Percentiles rank a stretch among this genome's conserved stretches.
Conservation (phyloP, 176 grass and related monocot species). For the Phoenix roebelenii region DNA sequence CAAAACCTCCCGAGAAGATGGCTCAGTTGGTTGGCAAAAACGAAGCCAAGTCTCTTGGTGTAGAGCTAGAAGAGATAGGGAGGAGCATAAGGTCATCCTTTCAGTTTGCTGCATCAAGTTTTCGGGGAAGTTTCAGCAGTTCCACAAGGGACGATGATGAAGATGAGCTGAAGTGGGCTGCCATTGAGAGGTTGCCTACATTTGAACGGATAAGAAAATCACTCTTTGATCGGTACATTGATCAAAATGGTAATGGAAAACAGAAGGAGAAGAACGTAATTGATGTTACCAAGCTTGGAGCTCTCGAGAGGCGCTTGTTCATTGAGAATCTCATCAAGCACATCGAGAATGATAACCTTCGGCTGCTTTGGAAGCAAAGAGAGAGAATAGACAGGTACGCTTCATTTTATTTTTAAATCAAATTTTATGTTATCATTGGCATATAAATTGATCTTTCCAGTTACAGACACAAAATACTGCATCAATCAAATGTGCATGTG, state of each 20-base stretch:
- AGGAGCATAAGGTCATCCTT: conserved; percentile 35
- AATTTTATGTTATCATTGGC: background rate
- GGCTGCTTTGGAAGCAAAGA: conserved; percentile 56
- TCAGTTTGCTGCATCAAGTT: conserved; percentile 20
- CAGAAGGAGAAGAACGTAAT: conserved; percentile 8
- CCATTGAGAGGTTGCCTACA: conserved; percentile 52
- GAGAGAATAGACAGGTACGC: conserved; percentile 47
- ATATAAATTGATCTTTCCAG: background rate
- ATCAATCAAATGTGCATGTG: background rate
- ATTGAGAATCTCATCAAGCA: conserved; percentile 52
- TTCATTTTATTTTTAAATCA: background rate
- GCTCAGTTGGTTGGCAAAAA: conserved; percentile 6
- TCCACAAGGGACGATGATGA: conserved; percentile 26
- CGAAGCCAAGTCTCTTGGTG: background rate
- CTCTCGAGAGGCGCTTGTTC: conserved; percentile 26
- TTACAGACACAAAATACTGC: background rate
- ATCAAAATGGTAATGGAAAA: background rate
- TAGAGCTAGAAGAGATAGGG: conserved; percentile 4
- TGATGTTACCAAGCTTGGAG: conserved; percentile 44
- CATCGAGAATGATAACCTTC: conserved; percentile 50
- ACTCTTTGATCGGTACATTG: conserved; percentile 8
- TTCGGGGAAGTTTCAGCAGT: conserved; percentile 16
- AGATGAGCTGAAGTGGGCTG: conserved; percentile 47
- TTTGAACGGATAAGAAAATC: conserved; percentile 35
- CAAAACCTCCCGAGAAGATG: conserved; percentile 1